Base-by-base conservation (phyloP, 768 basidiomycete species). In the Boletus rubroflammeus region DNA sequence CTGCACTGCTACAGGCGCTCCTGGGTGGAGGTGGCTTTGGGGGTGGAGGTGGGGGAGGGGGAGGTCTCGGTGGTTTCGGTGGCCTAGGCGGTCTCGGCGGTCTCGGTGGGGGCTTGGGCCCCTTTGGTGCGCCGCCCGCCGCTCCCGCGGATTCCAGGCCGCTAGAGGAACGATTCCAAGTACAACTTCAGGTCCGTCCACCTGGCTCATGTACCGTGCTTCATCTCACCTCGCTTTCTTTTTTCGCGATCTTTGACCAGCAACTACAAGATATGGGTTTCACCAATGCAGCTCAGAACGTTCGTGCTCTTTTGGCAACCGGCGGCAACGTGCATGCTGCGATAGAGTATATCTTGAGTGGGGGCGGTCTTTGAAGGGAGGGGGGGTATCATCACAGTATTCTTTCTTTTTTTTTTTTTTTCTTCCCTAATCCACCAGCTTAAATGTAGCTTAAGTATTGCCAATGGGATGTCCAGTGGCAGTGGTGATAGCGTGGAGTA, bases 201-300 rank as follows among this genome's bases (percentile, higher is more conserved):
- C n/a, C 17, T 3, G 2, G 7, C 14, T 34, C 40, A 1, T 13
- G 3, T 36, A 1, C 40, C 38, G 5, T 3, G 10, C 15, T 40
- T 6, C 40, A 1, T 55, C 55, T 47, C 36, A 56, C 39, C n/a
- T 19, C 1, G 9, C 14, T 15, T 38, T n/a, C n/a, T 1, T 32
- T 1, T 23, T 47, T 31, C 11, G 19, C 14, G 14, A 23, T 3
- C 3, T n/a, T 47, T 19, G 1, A n/a, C 5, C 60, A 93, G 89
- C 93, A 95, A 86, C 70, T 98, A 65, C 87, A 92, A 67, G 90
- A 89, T 55, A 98, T 98, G 96, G 95, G 93, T 2, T 92, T 98
- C 71, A 82, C 79, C 48, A 93, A 96, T 53, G 93, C 93, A 8
- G 69, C 81, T 39, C 90, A 93, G 78, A 98, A 98, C 68, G 78